Percentiles rank a stretch among this genome's conserved stretches.
Conservation (phyloP, 148 eudicot species). For the Rhododendron henanense region DNA sequence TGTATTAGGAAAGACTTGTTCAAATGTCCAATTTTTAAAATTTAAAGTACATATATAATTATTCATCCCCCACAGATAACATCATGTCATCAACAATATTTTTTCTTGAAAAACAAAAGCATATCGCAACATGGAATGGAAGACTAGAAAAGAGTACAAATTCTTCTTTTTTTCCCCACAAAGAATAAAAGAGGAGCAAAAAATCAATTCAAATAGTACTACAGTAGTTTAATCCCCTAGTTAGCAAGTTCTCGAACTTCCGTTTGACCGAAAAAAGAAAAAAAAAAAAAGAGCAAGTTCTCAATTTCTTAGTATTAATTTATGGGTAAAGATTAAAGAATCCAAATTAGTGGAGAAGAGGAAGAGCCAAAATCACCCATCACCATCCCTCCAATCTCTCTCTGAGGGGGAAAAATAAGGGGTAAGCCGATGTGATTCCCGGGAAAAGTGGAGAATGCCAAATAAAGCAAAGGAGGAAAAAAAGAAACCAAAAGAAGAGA, state of each 20-base stretch:
- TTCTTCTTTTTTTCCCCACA: not conserved
- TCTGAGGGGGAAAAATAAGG: not conserved
- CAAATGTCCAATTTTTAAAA: not conserved
- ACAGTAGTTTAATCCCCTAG: not conserved
- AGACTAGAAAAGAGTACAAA: not conserved
- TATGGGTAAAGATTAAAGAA: not conserved
- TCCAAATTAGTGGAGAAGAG: not conserved
- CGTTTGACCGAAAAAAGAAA: too few species aligned
- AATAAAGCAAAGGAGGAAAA: not conserved
- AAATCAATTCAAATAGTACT: not conserved
- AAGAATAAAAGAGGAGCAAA: not conserved
- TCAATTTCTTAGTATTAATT: not conserved
- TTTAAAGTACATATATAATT: not conserved
- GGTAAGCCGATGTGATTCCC: not conserved
- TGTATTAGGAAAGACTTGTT: not conserved
- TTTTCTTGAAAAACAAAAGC: not conserved
- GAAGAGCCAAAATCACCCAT: not conserved
- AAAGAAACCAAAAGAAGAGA: not conserved
- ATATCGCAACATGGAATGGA: not conserved
- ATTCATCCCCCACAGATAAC: not conserved
- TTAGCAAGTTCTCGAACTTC: not conserved
- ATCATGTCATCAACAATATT: not conserved
- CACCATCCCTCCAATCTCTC: not conserved
- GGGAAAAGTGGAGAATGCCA: not conserved
- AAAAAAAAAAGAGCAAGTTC: too few species aligned